Evolutionary conservation across 164 flowering plant species (phyloP).

Genomic region (Aristolochia californica): DNA sequence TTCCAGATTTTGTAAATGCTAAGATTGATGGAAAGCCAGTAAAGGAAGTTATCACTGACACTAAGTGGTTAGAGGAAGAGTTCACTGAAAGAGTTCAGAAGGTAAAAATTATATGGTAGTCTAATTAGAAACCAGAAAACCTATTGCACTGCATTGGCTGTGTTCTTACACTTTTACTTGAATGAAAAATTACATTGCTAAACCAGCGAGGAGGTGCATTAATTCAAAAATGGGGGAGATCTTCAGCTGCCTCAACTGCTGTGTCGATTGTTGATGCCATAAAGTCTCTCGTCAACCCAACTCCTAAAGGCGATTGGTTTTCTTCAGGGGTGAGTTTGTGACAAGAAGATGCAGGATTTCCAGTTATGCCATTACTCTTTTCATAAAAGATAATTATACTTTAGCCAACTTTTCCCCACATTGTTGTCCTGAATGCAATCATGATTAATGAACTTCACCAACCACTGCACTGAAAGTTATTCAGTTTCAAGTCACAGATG

Average conservation of each 20-base stretch:
- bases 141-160: neutral
- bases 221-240: constrained; percentile 97
- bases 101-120: constrained; percentile 23
- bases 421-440: too few species aligned
- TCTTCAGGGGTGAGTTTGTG: constrained; percentile 70
- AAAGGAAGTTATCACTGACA: constrained; percentile 79
- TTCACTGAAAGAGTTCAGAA: constrained; percentile 84
- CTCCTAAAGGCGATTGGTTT: constrained; percentile 97
- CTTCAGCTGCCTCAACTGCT: constrained; percentile 97
- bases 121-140: too few species aligned
- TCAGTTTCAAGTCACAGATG: too few species aligned
- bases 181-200: neutral
- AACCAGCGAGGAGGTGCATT: constrained; percentile 88
- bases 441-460: too few species aligned
- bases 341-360: too few species aligned
- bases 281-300: constrained; percentile 75
- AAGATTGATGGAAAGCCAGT: constrained; percentile 71
- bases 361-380: too few species aligned
- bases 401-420: too few species aligned
- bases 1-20: constrained; percentile 93
- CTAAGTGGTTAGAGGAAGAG: constrained; percentile 79
- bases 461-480: too few species aligned
- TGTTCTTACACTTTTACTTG: neutral
- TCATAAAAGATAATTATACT: too few species aligned
- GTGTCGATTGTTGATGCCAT: constrained; percentile 91